Conservation (phyloP, 495 filamentous ascomycete genomes). For the Podospora fimiseda region DNA sequence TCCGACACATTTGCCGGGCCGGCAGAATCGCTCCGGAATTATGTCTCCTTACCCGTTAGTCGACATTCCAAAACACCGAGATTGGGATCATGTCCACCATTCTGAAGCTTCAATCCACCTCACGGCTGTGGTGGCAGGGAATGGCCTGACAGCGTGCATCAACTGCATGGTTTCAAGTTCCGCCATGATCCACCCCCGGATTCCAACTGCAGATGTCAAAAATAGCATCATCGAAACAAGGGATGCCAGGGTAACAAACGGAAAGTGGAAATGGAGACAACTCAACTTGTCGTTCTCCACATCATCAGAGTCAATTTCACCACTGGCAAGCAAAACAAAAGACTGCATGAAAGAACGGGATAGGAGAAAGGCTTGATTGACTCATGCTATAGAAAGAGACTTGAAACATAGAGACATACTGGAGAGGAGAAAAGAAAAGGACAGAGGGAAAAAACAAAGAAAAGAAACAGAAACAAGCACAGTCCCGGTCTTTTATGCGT, state of each 20-base stretch:
- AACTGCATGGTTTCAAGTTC: too few relatives aligned
- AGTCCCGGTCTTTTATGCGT: not conserved
- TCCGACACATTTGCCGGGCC: slow-evolving; percentile 6
- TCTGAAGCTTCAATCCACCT: not conserved
- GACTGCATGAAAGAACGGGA: not conserved
- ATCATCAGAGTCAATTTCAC: not conserved
- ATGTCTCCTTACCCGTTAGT: not conserved
- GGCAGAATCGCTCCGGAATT: slow-evolving; percentile 5
- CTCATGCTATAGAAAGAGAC: slow-evolving; percentile 22
- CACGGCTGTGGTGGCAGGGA: not conserved
- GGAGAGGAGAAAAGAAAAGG: slow-evolving; percentile 7
- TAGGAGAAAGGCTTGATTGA: slow-evolving; percentile 29
- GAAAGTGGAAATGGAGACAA: not conserved
- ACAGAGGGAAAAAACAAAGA: slow-evolving; percentile 3
- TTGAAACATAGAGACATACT: slow-evolving; percentile 1
- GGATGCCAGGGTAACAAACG: not conserved
- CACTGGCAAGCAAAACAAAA: not conserved
- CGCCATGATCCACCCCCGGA: too few relatives aligned
- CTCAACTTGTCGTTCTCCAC: not conserved
- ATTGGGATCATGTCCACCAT: not conserved
- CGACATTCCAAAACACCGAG: not conserved
- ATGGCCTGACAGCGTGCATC: too few relatives aligned
- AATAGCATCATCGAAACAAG: not conserved
- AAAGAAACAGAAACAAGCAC: not conserved
- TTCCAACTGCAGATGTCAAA: too few relatives aligned